These are phyloP conservation scores for Lycium ferocissimum DNA, from an alignment of 257 asterid species.

Conservation along the genomic window DNA sequence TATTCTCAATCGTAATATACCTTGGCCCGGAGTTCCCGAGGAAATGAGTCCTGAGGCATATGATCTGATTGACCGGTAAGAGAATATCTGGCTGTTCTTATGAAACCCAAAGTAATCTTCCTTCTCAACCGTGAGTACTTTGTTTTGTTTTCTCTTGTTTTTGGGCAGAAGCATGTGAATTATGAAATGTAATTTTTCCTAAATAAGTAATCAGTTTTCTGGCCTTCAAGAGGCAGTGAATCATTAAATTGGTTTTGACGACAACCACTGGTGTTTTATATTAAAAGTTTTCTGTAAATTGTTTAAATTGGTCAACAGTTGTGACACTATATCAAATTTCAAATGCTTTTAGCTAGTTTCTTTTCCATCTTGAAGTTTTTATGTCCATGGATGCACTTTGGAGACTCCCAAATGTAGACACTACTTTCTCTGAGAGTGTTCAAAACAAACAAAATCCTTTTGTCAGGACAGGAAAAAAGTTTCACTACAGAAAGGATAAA, in stretches of 20 bases:
- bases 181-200: not conserved
- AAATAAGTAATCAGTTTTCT: not conserved
- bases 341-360: not conserved
- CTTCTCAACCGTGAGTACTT: not conserved
- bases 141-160: conserved; percentile 6
- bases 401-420: not conserved
- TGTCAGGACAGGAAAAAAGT: not conserved
- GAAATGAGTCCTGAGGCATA: conserved; percentile 91
- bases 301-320: not conserved
- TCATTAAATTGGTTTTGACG: conserved; percentile 18
- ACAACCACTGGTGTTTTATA: not conserved
- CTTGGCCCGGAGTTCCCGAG: conserved; percentile 90
- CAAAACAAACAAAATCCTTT: not conserved
- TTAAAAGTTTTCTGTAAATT: not conserved
- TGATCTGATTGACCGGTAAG: conserved; percentile 92
- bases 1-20: conserved; percentile 95
- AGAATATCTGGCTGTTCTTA: conserved; percentile 30
- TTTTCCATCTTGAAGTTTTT: conserved; percentile 19
- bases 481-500: not conserved
- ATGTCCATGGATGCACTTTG: not conserved
- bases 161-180: conserved; percentile 18
- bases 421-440: not conserved
- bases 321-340: conserved; percentile 13
- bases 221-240: not conserved
- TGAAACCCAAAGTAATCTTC: not conserved